These are phyloP conservation scores for Scolecobasidium constrictum DNA, from an alignment of 2,329 filamentous ascomycete species.

Conservation along the genomic window DNA sequence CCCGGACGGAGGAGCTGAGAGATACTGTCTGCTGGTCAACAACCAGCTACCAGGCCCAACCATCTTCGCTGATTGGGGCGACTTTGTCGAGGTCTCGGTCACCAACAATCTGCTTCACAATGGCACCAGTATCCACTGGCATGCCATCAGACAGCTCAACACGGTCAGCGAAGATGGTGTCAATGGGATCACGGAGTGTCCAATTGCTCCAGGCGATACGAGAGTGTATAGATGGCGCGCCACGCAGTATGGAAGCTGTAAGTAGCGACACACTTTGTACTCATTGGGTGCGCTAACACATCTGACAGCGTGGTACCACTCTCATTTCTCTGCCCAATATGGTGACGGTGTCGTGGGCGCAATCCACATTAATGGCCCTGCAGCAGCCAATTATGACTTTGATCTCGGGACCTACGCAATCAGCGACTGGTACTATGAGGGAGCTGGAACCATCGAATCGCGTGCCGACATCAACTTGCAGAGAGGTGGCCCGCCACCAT, in stretches of 20 bases:
- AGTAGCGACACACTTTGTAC: conserved; percentile 12
- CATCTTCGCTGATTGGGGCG: conserved; percentile 43
- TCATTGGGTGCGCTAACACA: not conserved
- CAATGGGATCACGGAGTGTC: conserved; percentile 28
- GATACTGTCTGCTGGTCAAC: conserved; percentile 41
- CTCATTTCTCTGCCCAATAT: conserved; percentile 22
- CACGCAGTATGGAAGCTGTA: conserved; percentile 27
- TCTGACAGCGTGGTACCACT: conserved; percentile 16
- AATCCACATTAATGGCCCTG: conserved; percentile 22
- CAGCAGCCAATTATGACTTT: conserved; percentile 22
- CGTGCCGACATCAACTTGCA: conserved; percentile 22
- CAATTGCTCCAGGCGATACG: conserved; percentile 36
- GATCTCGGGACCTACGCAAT: conserved; percentile 20
- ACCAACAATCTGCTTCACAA: conserved; percentile 43
- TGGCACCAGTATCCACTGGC: conserved; percentile 52
- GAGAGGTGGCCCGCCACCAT: conserved; percentile 20
- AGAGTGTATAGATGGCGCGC: conserved; percentile 45
- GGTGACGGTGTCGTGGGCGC: conserved; percentile 20
- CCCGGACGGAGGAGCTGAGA: conserved; percentile 19
- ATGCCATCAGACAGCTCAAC: conserved; percentile 45
- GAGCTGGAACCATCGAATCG: conserved; percentile 17
- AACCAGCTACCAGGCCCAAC: conserved; percentile 52
- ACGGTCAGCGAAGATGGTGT: conserved; percentile 45
- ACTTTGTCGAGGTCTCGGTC: conserved; percentile 40
- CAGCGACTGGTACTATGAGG: conserved; percentile 19